Conservation (phyloP, 192 early-diverging fungal species). For the Rhizoclosmatium sp. region DNA sequence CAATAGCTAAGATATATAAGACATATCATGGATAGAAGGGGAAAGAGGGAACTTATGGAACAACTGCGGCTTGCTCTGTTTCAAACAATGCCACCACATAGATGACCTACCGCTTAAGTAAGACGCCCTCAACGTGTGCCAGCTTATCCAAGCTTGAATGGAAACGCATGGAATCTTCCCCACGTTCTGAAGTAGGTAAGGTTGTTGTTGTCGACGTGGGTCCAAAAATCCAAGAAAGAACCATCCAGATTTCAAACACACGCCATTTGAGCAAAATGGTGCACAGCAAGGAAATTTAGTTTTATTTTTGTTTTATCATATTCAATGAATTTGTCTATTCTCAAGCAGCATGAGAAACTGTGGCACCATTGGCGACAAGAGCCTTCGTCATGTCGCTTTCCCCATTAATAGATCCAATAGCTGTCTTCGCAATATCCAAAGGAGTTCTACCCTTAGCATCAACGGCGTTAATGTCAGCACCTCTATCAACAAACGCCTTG, state of each 20-base stretch:
- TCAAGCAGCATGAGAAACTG: too few species aligned
- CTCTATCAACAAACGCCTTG: neutral
- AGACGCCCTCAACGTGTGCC: constrained; percentile 7
- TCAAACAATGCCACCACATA: neutral
- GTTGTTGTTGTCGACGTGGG: too few species aligned
- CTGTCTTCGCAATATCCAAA: constrained; percentile 8
- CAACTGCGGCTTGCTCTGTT: neutral
- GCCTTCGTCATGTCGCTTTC: neutral
- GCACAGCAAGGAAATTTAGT: too few species aligned
- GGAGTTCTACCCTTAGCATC: neutral
- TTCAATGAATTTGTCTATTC: too few species aligned
- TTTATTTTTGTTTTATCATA: too few species aligned
- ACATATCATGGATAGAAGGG: neutral
- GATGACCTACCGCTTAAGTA: constrained; percentile 17
- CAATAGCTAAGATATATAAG: neutral
- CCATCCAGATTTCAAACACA: too few species aligned
- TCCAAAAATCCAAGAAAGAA: too few species aligned
- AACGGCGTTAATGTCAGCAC: constrained; percentile 6
- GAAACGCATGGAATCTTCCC: too few species aligned
- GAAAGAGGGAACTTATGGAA: neutral
- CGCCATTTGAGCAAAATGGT: too few species aligned
- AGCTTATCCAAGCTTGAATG: neutral
- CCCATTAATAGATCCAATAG: neutral
- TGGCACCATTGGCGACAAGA: neutral
- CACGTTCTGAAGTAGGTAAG: too few species aligned